Conservation (phyloP, 2,329 filamentous ascomycete genomes). For the Zopfia rhizophila region DNA sequence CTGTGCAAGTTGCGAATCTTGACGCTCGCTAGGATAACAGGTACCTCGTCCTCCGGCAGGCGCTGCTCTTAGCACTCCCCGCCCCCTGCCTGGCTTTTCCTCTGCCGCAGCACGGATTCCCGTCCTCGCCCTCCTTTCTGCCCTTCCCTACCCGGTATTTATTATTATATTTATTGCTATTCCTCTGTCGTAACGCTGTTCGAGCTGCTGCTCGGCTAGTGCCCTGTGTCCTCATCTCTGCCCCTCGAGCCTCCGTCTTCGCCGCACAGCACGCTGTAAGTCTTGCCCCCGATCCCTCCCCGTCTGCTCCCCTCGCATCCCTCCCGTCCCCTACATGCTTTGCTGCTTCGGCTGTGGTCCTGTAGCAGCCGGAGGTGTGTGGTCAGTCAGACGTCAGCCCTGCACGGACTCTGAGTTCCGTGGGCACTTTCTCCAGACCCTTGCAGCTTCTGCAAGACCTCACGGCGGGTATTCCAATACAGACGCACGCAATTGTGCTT, state of each 20-base stretch:
- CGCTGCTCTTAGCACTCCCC: constrained; percentile 25
- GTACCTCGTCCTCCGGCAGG: constrained; percentile 29
- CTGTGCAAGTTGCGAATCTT: constrained; percentile 34
- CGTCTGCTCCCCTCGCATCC: constrained; percentile 22
- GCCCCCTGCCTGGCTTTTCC: constrained; percentile 33
- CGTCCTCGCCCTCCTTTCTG: constrained; percentile 32
- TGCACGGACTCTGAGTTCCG: constrained; percentile 51
- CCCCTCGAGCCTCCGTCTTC: constrained; percentile 37
- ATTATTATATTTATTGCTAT: constrained; percentile 45
- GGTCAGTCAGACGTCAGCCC: constrained; percentile 49
- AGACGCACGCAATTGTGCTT: constrained; percentile 47
- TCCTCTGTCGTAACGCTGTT: constrained; percentile 34
- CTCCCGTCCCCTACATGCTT: constrained; percentile 34
- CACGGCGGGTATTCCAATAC: constrained; percentile 43
- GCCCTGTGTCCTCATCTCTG: constrained; percentile 35
- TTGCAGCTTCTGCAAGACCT: constrained; percentile 45
- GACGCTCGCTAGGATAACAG: constrained; percentile 24
- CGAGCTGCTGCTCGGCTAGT: constrained; percentile 18
- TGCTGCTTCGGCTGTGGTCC: constrained; percentile 45
- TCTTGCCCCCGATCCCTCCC: constrained; percentile 36
- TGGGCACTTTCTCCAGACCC: constrained; percentile 45
- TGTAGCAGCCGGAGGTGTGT: constrained; percentile 45
- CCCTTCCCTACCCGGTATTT: constrained; percentile 29
- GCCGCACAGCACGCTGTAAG: constrained; percentile 45
- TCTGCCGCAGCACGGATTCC: constrained; percentile 41